These are phyloP conservation scores for Fusarium torreyae DNA, from an alignment of 2,329 filamentous ascomycete genomes.

Conservation along the genomic window DNA sequence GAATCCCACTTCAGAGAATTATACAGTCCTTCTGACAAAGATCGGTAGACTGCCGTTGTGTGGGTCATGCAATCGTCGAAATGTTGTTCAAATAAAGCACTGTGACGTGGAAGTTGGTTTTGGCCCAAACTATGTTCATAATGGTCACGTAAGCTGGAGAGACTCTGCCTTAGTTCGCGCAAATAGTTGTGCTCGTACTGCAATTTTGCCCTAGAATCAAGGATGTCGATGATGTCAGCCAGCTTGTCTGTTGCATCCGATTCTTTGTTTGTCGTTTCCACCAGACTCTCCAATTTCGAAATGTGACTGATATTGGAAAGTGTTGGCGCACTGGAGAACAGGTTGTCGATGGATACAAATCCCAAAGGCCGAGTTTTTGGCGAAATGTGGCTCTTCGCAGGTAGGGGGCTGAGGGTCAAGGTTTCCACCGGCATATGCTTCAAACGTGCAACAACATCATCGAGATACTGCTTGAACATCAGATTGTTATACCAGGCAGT, in stretches of 20 bases:
- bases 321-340: slow-evolving; percentile 2
- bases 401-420: accelerated
- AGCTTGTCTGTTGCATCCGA: slow-evolving; percentile 1
- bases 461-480: slow-evolving; percentile 23
- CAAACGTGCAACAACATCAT: not conserved
- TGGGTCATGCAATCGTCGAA: slow-evolving; percentile 3
- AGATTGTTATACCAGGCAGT: slow-evolving; percentile 32
- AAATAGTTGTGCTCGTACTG: slow-evolving; percentile 32
- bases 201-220: slow-evolving; percentile 20
- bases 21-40: not conserved
- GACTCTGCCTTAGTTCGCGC: slow-evolving; percentile 23
- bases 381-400: not conserved
- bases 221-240: slow-evolving; percentile 13
- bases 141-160: slow-evolving; percentile 11
- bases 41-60: not conserved
- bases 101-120: not conserved
- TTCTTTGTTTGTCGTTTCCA: not conserved
- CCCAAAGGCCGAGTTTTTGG: not conserved
- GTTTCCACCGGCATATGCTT: not conserved
- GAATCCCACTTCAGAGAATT: not conserved
- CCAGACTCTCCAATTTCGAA: not conserved
- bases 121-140: not conserved
- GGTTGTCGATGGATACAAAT: slow-evolving; percentile 23
- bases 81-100: slow-evolving; percentile 4
- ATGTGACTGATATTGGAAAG: accelerated